Conservation (phyloP, 2,329 filamentous ascomycete species). For the Claviceps monticola region DNA sequence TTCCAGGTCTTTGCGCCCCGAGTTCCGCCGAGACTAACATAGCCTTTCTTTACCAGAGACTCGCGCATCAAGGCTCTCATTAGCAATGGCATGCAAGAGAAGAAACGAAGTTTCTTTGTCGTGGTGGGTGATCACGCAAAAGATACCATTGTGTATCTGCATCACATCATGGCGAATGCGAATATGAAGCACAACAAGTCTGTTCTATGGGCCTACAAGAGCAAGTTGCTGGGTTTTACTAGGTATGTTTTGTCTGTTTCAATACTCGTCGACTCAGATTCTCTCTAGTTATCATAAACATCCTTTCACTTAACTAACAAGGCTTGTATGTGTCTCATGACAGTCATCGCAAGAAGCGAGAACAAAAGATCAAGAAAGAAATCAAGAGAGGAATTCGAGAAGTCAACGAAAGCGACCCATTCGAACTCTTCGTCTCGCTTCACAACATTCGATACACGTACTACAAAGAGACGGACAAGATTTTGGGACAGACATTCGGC, state of each 20-base stretch:
- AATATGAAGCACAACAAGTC: slow-evolving; percentile 86
- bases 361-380: slow-evolving; percentile 96
- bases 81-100: slow-evolving; percentile 81
- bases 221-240: slow-evolving; percentile 87
- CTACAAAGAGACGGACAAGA: slow-evolving; percentile 99
- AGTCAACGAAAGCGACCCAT: slow-evolving; percentile 83
- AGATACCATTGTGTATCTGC: slow-evolving; percentile 86
- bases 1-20: neutral
- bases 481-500: slow-evolving; percentile 92
- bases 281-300: neutral
- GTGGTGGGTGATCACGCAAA: slow-evolving; percentile 85
- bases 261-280: neutral
- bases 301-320: neutral
- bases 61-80: slow-evolving; percentile 84
- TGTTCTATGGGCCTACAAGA: slow-evolving; percentile 97
- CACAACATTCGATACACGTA: slow-evolving; percentile 98
- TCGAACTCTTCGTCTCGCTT: slow-evolving; percentile 91
- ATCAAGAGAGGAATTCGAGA: slow-evolving; percentile 91
- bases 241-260: slow-evolving; percentile 28
- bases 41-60: slow-evolving; percentile 42
- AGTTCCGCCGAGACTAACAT: neutral
- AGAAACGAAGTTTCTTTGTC: slow-evolving; percentile 97
- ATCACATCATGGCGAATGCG: slow-evolving; percentile 82
- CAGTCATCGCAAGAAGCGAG: slow-evolving; percentile 92
- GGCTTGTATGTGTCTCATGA: neutral